A percentile compares a stretch with the other conserved stretches of the same genome.
phyloP scores from a whole-genome alignment of 1,284 basidiomycete species.

The Pholiota adiposa region DNA sequence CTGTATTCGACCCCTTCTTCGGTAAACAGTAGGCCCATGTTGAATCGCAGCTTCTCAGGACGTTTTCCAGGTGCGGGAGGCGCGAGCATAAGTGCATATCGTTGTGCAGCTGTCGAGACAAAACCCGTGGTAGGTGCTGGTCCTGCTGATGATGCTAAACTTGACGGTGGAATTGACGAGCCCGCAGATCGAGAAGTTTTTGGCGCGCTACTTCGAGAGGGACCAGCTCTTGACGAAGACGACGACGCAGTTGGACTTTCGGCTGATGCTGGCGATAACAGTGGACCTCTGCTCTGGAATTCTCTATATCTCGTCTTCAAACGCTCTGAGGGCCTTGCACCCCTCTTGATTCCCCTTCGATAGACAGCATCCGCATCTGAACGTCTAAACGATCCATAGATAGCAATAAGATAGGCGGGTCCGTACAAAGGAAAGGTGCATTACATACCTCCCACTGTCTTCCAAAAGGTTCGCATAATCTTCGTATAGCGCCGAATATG shows the following conservation, averaged over 20 bases:
- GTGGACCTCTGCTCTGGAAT: conserved; percentile 62
- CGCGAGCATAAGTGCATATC: conserved; percentile 71
- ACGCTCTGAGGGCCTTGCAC: conserved; percentile 82
- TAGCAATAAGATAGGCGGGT: neutral
- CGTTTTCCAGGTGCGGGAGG: conserved; percentile 69
- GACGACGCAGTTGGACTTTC: conserved; percentile 25
- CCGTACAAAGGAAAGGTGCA: conserved; percentile 1
- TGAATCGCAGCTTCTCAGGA: conserved; percentile 69
- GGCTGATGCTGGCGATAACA: conserved; percentile 24
- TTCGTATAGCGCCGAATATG: conserved; percentile 82
- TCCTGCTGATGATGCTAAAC: conserved; percentile 22
- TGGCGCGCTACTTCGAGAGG: conserved; percentile 42
- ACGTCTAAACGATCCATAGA: conserved; percentile 45
- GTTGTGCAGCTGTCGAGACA: conserved; percentile 44
- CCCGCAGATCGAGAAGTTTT: conserved; percentile 55
- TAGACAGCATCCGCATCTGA: conserved; percentile 86
- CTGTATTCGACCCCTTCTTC: conserved; percentile 72
- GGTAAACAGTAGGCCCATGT: conserved; percentile 69
- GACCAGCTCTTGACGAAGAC: conserved; percentile 31
- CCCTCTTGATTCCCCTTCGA: conserved; percentile 81
- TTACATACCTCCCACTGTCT: conserved; percentile 68
- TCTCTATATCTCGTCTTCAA: conserved; percentile 85
- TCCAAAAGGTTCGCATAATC: conserved; percentile 84
- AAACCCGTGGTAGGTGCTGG: conserved; percentile 33
- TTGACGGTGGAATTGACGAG: conserved; percentile 22